Evolutionary conservation across 805 yeast genomes (phyloP), one percentile per base, ranked within the genome.

Genomic region (Saccharomycopsis synnaedendra): DNA sequence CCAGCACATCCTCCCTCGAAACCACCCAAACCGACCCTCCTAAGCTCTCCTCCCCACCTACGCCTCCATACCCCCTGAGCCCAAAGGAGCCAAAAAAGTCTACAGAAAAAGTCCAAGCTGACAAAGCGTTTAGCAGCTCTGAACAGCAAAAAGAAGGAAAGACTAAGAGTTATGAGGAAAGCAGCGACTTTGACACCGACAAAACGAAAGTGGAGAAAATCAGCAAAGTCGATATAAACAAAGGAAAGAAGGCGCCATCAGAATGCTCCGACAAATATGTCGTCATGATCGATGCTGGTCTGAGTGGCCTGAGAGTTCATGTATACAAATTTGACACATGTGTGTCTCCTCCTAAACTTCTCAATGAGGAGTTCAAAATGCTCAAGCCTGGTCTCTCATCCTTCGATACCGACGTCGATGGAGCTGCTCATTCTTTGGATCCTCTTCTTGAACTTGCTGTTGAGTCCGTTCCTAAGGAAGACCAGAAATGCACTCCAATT

Each of bases 281-380:
- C 32, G 75, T 93, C 29, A 88, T 93, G 96, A 71, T 93, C 48
- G 99, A 93, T 69, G 98, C 98, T 5, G 99, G 98, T 5, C 89
- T 97, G 1, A 83, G 95, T 10, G 98, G 98, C 33, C 88, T 97
- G 10, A 80, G 98, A 64, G 85, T 93, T 38, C 99, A 94, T 64
- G 82, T 93, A 43, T 93, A 94, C 66, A 80, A 84, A 57, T 93
- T 93, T 68, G 85, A 87, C 67, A 80, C 86, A 48, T 89, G 97
- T 61, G 71, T 71, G 43, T 76, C 84, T 37, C 90, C 95, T 48
- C 97, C 99, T 41, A 72, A 68, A 50, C 78, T 93, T 56, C 65
- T 87, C 48, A 69, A 73, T 43, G 98, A 93, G 68, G 76, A 74
- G 47, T 93, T 93, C 63, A 70, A 88, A 60, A 87, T 85, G 96